Conservation (phyloP, 176 grass and related monocot species). For the Dactylis glomerata region DNA sequence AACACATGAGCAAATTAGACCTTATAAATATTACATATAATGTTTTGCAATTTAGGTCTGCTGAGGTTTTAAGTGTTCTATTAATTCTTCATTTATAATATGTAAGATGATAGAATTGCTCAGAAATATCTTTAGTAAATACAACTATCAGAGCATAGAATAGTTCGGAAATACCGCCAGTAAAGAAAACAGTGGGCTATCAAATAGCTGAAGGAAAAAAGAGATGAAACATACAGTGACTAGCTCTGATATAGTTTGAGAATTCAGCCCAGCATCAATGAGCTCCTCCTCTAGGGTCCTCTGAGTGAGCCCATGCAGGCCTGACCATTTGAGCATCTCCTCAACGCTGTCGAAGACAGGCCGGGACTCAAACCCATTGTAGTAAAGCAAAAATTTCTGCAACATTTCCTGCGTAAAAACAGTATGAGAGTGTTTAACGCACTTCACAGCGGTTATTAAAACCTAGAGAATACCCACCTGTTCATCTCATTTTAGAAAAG, state of each 20-base stretch:
- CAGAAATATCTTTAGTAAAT: neutral
- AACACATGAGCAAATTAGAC: neutral
- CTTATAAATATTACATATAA: neutral
- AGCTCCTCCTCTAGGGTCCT: conserved; percentile 78
- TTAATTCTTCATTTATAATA: neutral
- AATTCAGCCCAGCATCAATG: conserved; percentile 51
- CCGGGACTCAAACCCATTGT: conserved; percentile 54
- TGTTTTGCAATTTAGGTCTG: neutral
- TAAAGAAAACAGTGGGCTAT: neutral
- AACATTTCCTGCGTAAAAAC: conserved; percentile 56
- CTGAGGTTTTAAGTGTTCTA: neutral
- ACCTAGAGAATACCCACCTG: neutral
- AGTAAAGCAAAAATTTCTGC: conserved; percentile 70
- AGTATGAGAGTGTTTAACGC: neutral
- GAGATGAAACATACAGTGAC: conserved; percentile 54
- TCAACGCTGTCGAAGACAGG: conserved; percentile 75
- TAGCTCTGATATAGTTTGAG: conserved; percentile 61
- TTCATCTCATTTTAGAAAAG: neutral
- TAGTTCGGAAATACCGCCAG: neutral
- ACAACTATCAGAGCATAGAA: neutral
- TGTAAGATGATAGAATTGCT: neutral
- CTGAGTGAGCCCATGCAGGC: conserved; percentile 55
- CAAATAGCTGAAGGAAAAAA: neutral
- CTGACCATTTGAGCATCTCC: conserved; percentile 91
- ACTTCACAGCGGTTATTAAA: neutral